Percentiles rank a stretch among this genome's conserved stretches.
Evolutionary conservation across 306 rosid genomes (phyloP).

Genomic region (Vicia faba): DNA sequence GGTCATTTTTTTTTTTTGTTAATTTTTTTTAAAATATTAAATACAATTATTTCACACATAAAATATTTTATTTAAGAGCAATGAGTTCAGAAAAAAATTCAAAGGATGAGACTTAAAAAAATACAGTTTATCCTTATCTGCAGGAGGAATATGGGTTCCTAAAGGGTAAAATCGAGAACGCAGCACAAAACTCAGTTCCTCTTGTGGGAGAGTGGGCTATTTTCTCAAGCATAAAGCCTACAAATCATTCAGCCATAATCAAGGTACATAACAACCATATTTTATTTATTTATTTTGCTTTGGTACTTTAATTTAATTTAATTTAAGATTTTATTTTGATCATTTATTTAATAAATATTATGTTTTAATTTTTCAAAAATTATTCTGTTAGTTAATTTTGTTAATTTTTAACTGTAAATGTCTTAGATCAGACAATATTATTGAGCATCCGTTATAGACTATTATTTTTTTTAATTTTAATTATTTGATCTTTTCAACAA

Average conservation of each 20-base stretch:
- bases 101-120: not conserved
- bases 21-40: not conserved
- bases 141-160: constrained; percentile 62
- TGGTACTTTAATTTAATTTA: no score
- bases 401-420: no score
- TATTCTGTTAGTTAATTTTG: no score
- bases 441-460: no score
- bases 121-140: not conserved
- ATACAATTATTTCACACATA: not conserved
- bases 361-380: no score
- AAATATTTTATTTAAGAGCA: not conserved
- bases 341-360: no score
- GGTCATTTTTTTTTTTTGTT: constrained; percentile 27
- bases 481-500: no score
- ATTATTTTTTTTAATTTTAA: no score
- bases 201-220: constrained; percentile 36
- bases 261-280: constrained; percentile 44
- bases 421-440: no score
- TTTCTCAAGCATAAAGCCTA: constrained; percentile 43
- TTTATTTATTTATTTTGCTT: no score
- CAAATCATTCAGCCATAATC: constrained; percentile 57
- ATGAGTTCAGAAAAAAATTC: not conserved
- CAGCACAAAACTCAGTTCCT: constrained; percentile 13
- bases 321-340: no score
- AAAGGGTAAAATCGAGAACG: constrained; percentile 43